phyloP scores from a whole-genome alignment of 495 filamentous ascomycete genomes.

The Physcia stellaris region DNA sequence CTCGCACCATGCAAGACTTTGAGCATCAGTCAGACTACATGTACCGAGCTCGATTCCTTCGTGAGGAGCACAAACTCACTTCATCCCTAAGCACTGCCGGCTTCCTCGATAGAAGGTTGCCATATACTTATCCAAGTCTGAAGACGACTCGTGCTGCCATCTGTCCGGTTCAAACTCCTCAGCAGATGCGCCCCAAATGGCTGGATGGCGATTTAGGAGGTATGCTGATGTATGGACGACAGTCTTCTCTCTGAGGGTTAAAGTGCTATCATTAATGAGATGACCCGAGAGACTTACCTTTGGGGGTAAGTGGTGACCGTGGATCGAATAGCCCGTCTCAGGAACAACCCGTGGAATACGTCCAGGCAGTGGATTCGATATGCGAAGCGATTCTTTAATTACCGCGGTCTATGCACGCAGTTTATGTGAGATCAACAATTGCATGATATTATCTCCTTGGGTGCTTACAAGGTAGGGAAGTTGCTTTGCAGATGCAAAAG shows the following conservation, averaged over 20 bases:
- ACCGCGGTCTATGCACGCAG: too few relatives aligned
- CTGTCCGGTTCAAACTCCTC: not conserved
- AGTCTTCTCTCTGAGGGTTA: too few relatives aligned
- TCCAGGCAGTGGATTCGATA: not conserved
- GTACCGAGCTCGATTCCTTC: not conserved
- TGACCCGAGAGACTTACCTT: too few relatives aligned
- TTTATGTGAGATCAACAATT: too few relatives aligned
- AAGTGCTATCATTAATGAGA: too few relatives aligned
- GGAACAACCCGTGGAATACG: not conserved
- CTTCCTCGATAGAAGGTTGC: not conserved
- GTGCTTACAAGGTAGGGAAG: conserved; percentile 2
- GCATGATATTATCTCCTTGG: too few relatives aligned
- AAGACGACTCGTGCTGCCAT: not conserved
- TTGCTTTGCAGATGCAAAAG: conserved; percentile 1
- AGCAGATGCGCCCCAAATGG: not conserved
- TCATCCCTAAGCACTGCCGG: not conserved
- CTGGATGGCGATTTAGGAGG: not conserved
- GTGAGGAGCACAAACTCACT: not conserved
- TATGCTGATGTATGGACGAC: not conserved
- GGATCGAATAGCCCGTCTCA: not conserved
- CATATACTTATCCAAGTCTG: not conserved
- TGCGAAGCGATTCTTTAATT: not conserved
- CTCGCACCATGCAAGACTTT: not conserved
- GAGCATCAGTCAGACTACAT: not conserved
- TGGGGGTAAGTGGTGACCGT: not conserved